A percentile compares a stretch with the other conserved stretches of the same genome.
Conservation (phyloP, 371 early-diverging fungal genomes). For the Mucor racemosus region DNA sequence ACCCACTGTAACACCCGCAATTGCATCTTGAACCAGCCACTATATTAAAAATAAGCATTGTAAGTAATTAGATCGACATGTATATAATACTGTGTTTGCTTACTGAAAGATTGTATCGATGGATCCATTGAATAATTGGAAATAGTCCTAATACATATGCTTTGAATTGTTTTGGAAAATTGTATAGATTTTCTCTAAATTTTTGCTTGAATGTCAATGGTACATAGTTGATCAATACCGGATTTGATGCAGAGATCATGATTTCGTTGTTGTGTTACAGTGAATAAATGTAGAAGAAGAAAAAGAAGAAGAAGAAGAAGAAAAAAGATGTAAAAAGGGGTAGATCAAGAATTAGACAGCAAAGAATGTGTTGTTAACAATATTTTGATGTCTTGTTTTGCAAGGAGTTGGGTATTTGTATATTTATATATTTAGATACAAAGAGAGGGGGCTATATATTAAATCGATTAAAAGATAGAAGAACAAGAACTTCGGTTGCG, state of each 20-base stretch:
- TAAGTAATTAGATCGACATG: not conserved
- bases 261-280: not conserved
- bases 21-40: constrained; percentile 82
- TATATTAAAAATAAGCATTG: constrained; percentile 3
- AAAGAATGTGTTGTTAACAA: not conserved
- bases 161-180: not conserved
- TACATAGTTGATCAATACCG: not conserved
- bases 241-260: constrained; percentile 10
- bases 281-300: not conserved
- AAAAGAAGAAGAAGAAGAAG: not conserved
- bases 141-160: not conserved
- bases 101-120: constrained; percentile 34
- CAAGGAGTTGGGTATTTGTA: not conserved
- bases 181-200: not conserved
- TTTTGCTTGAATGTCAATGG: constrained; percentile 1
- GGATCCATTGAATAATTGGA: constrained; percentile 32
- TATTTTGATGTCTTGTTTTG: not conserved
- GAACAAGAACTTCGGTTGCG: not conserved
- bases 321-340: not conserved
- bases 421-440: too few species aligned
- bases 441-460: constrained; percentile 1
- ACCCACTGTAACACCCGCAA: constrained; percentile 90
- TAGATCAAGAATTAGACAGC: not conserved
- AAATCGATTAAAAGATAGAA: not conserved
- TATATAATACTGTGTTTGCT: not conserved